phyloP scores from a whole-genome alignment of 352 stramenopile genomes.

The Elongisporangium prolatum region DNA sequence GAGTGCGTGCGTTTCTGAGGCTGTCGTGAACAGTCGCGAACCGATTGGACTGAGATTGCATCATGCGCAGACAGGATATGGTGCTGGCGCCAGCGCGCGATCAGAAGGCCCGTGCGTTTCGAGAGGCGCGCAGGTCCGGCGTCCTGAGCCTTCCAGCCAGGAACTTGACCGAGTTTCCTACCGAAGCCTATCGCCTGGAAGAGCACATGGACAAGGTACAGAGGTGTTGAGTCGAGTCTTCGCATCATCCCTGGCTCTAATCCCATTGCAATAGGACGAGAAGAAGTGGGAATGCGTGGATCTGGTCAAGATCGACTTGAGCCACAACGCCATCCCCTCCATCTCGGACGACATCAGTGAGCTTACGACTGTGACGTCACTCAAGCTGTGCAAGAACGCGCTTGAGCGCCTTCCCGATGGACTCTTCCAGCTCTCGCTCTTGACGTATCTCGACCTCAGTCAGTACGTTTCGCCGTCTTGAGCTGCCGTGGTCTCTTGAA shows the following conservation, averaged over 20 bases:
- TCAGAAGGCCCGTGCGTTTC: constrained; percentile 44
- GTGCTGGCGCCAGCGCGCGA: constrained; percentile 53
- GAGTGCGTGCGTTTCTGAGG: not conserved
- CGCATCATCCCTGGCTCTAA: too few relatives aligned
- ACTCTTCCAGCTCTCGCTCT: constrained; percentile 55
- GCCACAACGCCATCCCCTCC: constrained; percentile 61
- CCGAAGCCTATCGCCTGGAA: constrained; percentile 70
- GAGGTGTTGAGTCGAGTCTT: not conserved
- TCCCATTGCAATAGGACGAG: constrained; percentile 38
- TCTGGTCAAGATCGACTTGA: constrained; percentile 75
- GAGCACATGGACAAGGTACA: constrained; percentile 71
- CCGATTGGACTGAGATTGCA: not conserved
- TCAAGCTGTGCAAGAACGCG: constrained; percentile 76
- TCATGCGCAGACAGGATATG: constrained; percentile 35
- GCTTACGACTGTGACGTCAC: constrained; percentile 43
- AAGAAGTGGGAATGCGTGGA: constrained; percentile 86
- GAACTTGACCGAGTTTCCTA: constrained; percentile 48
- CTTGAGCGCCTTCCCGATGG: constrained; percentile 47
- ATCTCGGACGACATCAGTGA: constrained; percentile 50
- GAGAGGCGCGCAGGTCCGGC: constrained; percentile 57
- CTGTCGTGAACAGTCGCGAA: not conserved
- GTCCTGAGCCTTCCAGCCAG: constrained; percentile 59
- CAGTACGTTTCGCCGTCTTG: constrained; percentile 31
- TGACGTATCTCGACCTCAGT: constrained; percentile 70
- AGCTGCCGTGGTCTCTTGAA: too few relatives aligned